A percentile compares a stretch with the other conserved stretches of the same genome.
phyloP scores from a whole-genome alignment of 129 eudicot genomes.

The Flaveria linearis region DNA sequence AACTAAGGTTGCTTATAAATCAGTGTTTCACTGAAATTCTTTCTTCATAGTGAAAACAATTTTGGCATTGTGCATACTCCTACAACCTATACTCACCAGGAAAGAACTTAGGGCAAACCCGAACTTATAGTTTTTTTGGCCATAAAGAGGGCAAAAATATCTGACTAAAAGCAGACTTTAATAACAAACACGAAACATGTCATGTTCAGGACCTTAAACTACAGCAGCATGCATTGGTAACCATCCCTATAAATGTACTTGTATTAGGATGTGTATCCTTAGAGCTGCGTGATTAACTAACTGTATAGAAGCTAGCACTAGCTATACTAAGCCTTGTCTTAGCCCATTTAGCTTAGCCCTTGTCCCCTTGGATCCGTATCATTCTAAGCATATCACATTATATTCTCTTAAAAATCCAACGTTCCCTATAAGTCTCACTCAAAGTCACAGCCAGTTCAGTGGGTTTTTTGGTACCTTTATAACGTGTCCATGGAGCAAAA shows the following conservation, averaged over 20 bases:
- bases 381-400: background rate
- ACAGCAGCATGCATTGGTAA: background rate
- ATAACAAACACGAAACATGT: background rate
- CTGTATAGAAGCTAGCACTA: background rate
- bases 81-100: background rate
- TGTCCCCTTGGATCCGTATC: background rate
- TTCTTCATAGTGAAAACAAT: background rate
- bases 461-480: background rate
- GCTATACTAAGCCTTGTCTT: background rate
- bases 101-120: background rate
- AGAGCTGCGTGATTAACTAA: background rate
- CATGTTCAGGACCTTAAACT: background rate
- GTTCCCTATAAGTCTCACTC: background rate
- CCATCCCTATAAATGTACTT: background rate
- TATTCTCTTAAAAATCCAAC: background rate
- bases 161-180: background rate
- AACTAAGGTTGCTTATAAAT: background rate
- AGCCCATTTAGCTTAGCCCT: background rate
- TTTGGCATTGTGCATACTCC: background rate
- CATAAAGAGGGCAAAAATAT: background rate
- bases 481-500: background rate
- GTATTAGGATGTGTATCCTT: background rate
- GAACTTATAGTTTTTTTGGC: background rate
- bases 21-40: background rate
- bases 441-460: background rate